Evolutionary conservation across 371 early-diverging fungal species (phyloP), one percentile per base, ranked within the genome.

Genomic region (Rhizopus microsporus): DNA sequence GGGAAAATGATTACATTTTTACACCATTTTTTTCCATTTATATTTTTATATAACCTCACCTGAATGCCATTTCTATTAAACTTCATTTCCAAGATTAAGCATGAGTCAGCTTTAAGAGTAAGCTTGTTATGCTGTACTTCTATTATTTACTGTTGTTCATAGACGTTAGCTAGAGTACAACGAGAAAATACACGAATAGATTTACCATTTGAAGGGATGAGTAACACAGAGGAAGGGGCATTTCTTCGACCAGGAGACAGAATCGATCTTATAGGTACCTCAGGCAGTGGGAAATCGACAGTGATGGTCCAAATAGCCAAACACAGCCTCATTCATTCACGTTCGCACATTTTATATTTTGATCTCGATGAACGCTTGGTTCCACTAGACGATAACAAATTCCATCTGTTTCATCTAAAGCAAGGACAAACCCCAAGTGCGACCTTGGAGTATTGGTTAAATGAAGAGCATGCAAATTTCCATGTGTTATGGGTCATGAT

Each of bases 331-430:
- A 16, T 12, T 38, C 29, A 42, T 40, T 57, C 33, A 39, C 31
- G 54, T n/a, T 34, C 44, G 13, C 60, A 54, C 15, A 59, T 67
- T 30, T 12, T 71, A 4, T 59, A 50, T 54, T 40, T 71, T 15
- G 71, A 71, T 56, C 38, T 67, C 10, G 67, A 67, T 56, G 53
- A 49, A 8, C 66, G 66, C 3, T 54, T 60, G 17, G 40, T 50
- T n/a, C 58, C 31, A 31, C 17, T 49, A 4, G 31, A 32, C 46
- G 37, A 62, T 17, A 56, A 52, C 9, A 37, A 54, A 13, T 54
- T 64, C 32, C 67, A 71, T 57, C 47, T 71, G n/a, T 71, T 59
- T 43, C 65, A 64, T 23, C 57, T 47, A 49, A 17, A 50, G 35
- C 3, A 60, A 37, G 23, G 43, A 12, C 12, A 51, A 7, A 51